Base-by-base conservation (phyloP, 495 filamentous ascomycete genomes). In the Penicillium tannophilum region DNA sequence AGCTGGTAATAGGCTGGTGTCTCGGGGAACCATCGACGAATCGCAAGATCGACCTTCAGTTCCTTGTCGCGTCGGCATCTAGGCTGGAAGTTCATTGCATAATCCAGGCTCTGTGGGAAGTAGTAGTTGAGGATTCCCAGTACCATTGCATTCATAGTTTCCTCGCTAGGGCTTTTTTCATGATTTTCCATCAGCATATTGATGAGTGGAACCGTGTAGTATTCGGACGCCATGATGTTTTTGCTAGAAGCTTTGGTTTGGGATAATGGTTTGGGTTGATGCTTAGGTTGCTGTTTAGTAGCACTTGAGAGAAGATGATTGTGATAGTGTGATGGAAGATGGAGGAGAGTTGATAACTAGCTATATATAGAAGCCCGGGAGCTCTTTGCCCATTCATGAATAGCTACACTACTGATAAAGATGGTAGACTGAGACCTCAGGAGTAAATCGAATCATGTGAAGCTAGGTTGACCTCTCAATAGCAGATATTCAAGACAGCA, bases 51-150 rank as follows among this genome's bases (percentile, higher is more conserved):
- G 33, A 36, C 33, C 1, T 4, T 36, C 33, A 35, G 11, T 3
- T 36, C 10, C 10, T 3, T 1, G 9, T 36, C 33, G 12, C 0
- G 4, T 12, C 10, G 10, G 10, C 8, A 2, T 36, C 33, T 6
- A 11, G 33, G 33, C 33, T 36, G 33, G 12, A 36, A 11, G 4
- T 14, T 10, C 2, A 36, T 36, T 36, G 33, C 33, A 3, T 36
- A 36, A 12, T 36, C 33, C 10, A 14, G 12, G 33, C 33, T 14
- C 3, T 36, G 33, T 9, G 33, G 33, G 9, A 12, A 36, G 12
- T 45, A 45, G 20, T 17, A 45, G 42, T 45, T 36, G 33, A 36
- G 33, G 33, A 36, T 36, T 17, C 43, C 43, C 43, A 45, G 33
- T 3, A 45, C n/a, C 43, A 45, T 45, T 45, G 43, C 43, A 19